These are phyloP conservation scores for Pseudogymnoascus sp. DNA, from an alignment of 2,329 filamentous ascomycete genomes.

Conservation along the genomic window DNA sequence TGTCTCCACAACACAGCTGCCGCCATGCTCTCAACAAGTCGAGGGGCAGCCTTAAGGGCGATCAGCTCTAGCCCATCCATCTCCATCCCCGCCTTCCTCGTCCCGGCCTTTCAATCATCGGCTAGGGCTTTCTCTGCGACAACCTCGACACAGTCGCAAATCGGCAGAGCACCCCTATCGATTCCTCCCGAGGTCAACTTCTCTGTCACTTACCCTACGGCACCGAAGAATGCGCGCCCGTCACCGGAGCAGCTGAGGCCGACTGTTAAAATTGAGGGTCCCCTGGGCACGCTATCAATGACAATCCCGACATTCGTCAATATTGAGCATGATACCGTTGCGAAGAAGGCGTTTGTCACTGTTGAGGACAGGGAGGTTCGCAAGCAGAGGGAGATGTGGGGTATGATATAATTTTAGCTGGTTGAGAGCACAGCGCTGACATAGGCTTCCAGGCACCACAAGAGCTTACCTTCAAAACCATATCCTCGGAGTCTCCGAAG, in stretches of 20 bases:
- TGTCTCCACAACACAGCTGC: conserved; percentile 7
- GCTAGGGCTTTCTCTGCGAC: conserved; percentile 63
- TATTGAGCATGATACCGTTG: conserved; percentile 57
- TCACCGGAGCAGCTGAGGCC: conserved; percentile 48
- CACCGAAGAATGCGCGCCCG: conserved; percentile 15
- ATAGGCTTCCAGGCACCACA: conserved; percentile 58
- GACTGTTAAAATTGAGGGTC: conserved; percentile 69
- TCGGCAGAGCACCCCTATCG: conserved; percentile 72
- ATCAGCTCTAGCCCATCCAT: conserved; percentile 39
- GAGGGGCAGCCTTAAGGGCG: conserved; percentile 52
- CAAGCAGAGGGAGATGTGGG: conserved; percentile 93
- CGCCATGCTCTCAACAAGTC: conserved; percentile 57
- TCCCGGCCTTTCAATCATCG: conserved; percentile 57
- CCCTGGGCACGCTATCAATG: conserved; percentile 70
- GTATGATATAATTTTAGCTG: conserved; percentile 40
- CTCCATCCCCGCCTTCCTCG: conserved; percentile 62
- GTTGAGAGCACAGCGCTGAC: conserved; percentile 19
- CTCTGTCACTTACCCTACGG: conserved; percentile 51
- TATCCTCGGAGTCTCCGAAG: conserved; percentile 90
- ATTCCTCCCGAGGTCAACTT: conserved; percentile 80
- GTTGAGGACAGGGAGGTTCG: conserved; percentile 61
- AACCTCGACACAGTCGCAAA: conserved; percentile 62
- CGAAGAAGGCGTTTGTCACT: conserved; percentile 56
- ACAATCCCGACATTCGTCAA: conserved; percentile 71
- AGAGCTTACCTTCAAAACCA: conserved; percentile 86